Percentiles rank a stretch among this genome's conserved stretches.
phyloP scores from a whole-genome alignment of 2,329 filamentous ascomycete species.

The Colletotrichum echinochloae region DNA sequence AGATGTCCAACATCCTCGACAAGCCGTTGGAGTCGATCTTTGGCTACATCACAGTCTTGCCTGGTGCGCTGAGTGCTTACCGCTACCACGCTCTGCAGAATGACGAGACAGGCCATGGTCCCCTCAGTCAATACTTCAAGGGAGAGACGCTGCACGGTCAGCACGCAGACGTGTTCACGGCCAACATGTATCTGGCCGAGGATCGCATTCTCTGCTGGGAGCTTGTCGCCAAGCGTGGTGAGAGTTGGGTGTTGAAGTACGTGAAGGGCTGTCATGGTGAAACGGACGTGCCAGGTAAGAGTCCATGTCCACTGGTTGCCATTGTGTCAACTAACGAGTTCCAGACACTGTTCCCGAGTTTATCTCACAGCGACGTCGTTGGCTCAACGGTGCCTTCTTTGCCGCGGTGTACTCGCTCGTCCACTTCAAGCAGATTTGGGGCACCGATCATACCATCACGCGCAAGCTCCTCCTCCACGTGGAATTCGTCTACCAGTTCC shows the following conservation, averaged over 20 bases:
- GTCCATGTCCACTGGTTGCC: not conserved
- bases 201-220: conserved; percentile 95
- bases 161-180: conserved; percentile 96
- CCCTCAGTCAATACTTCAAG: conserved; percentile 98
- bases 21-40: conserved; percentile 98
- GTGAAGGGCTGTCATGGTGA: conserved; percentile 97
- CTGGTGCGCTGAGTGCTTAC: conserved; percentile 94
- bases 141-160: conserved; percentile 96
- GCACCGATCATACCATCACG: conserved; percentile 88
- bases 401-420: conserved; percentile 97
- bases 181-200: conserved; percentile 94
- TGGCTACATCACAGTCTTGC: conserved; percentile 96
- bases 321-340: conserved; percentile 39
- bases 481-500: conserved; percentile 94
- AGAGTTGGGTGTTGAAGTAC: conserved; percentile 98
- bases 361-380: conserved; percentile 93
- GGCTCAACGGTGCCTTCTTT: conserved; percentile 99
- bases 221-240: conserved; percentile 91
- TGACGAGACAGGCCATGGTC: conserved; percentile 93
- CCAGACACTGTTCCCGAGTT: conserved; percentile 93
- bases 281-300: conserved; percentile 94
- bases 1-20: conserved; percentile 99
- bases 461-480: conserved; percentile 94
- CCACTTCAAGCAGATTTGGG: conserved; percentile 93
- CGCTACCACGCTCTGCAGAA: conserved; percentile 97